A percentile compares a stretch with the other conserved stretches of the same genome.
phyloP scores from a whole-genome alignment of 306 rosid species.

The Vigna radiata region DNA sequence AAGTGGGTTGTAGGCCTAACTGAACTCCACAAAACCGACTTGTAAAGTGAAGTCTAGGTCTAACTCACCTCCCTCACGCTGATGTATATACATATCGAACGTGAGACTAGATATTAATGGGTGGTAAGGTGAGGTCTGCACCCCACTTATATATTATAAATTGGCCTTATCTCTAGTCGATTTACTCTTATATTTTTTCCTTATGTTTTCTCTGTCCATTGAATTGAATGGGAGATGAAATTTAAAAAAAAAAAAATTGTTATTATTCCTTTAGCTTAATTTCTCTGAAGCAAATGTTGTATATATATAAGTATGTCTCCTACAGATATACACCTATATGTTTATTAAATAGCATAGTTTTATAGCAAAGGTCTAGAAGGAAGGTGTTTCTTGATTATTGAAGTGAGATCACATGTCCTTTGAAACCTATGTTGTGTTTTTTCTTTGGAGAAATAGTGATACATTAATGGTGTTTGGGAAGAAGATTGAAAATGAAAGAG shows the following conservation, averaged over 20 bases:
- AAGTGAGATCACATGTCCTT: conserved; percentile 10
- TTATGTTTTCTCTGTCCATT: background rate
- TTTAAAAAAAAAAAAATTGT: background rate
- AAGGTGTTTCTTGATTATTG: background rate
- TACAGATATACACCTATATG: background rate
- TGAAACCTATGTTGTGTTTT: background rate
- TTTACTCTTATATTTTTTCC: background rate
- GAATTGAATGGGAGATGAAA: background rate
- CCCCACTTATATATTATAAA: too few species aligned
- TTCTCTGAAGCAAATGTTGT: background rate
- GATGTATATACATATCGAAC: too few species aligned
- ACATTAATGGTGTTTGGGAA: conserved; percentile 4
- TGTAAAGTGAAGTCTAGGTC: too few species aligned
- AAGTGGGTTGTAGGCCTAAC: too few species aligned
- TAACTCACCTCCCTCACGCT: too few species aligned
- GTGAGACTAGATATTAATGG: too few species aligned
- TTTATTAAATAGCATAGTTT: background rate
- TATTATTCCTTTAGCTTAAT: background rate
- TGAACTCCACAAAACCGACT: too few species aligned
- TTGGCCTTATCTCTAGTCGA: too few species aligned
- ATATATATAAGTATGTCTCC: background rate
- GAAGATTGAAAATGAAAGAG: background rate
- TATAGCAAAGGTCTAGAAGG: background rate
- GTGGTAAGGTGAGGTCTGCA: too few species aligned
- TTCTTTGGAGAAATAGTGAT: background rate